Evolutionary conservation across 2,329 filamentous ascomycete genomes (phyloP), one percentile per base, ranked within the genome.

Genomic region (Trichoderma atrobrunneum): DNA sequence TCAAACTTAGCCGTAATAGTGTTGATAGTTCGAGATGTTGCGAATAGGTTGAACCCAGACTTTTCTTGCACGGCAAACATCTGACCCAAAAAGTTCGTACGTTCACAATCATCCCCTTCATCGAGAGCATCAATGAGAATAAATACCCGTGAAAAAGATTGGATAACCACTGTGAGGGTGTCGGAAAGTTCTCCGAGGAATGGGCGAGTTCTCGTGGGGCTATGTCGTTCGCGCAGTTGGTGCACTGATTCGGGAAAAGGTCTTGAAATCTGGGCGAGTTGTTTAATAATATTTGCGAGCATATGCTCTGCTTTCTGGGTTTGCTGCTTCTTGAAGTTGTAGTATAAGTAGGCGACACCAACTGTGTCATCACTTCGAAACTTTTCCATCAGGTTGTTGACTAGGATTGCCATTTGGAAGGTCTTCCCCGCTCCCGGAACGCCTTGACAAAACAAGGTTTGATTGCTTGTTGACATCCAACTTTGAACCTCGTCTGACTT

Each of bases 111-210:
- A 28, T 71, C 21, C 2, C 32, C 64, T 60, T 71, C 62, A 16
- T 71, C 69, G 8, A 71, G 60, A 5, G 48, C 48, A 66, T 71
- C 69, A 14, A 71, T 39, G 18, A 71, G 34, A 12, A 71, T 65
- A 18, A 36, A 71, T 1, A 71, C 48, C 5, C 24, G 11, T 16
- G 69, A 71, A 48, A 43, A 71, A 2, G 39, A 24, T 4, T 54
- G 39, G 1, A 26, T n/a, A 24, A 66, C 14, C 11, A 12, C 3
- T 2, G 10, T 7, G 3, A 71, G 54, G 11, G 24, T 28, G 10
- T 36, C 11, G 3, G 34, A 26, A 5, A 71, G 21, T 18, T 66
- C 61, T 4, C n/a, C 16, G 5, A 66, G 18, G 2, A 56, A 61
- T 8, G 69, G 69, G 10, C 24, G 61, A 4, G 51, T 65, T 11